Conservation (phyloP, 2,329 filamentous ascomycete species). For the Neonectria magnoliae region DNA sequence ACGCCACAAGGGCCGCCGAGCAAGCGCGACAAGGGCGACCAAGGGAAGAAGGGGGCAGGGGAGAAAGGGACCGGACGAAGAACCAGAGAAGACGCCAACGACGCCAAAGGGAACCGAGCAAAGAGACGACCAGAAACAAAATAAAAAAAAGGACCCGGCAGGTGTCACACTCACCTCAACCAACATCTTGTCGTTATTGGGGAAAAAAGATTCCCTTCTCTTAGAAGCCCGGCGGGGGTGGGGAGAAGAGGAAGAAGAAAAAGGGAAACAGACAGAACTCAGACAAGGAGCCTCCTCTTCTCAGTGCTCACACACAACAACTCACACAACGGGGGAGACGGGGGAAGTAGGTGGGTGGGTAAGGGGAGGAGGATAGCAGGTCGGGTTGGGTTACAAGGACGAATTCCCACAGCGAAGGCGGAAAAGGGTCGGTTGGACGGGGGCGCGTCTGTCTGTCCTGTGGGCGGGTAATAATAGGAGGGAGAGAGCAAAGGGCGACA, state of each 20-base stretch:
- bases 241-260: slow-evolving; percentile 5
- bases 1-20: background rate
- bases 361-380: background rate
- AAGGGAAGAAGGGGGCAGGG: too few relatives aligned
- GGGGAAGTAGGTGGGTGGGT: slow-evolving; percentile 7
- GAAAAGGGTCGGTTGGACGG: slow-evolving; percentile 24
- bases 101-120: background rate
- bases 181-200: slow-evolving; percentile 44
- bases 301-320: background rate
- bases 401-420: slow-evolving; percentile 28
- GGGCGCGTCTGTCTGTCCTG: slow-evolving; percentile 10
- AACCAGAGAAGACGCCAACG: too few relatives aligned
- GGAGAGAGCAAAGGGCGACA: slow-evolving; percentile 1
- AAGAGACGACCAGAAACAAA: slow-evolving; percentile 15
- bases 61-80: too few relatives aligned
- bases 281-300: slow-evolving; percentile 6
- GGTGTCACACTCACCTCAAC: slow-evolving; percentile 48
- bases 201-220: slow-evolving; percentile 7
- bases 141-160: slow-evolving; percentile 9
- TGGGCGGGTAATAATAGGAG: slow-evolving; percentile 4
- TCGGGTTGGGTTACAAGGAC: slow-evolving; percentile 18
- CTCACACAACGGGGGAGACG: slow-evolving; percentile 15
- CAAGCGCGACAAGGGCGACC: background rate
- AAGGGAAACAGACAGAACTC: slow-evolving; percentile 24
- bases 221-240: slow-evolving; percentile 9